Conservation (phyloP, 1,139 yeast species). For the Kodamaea fungicola region DNA sequence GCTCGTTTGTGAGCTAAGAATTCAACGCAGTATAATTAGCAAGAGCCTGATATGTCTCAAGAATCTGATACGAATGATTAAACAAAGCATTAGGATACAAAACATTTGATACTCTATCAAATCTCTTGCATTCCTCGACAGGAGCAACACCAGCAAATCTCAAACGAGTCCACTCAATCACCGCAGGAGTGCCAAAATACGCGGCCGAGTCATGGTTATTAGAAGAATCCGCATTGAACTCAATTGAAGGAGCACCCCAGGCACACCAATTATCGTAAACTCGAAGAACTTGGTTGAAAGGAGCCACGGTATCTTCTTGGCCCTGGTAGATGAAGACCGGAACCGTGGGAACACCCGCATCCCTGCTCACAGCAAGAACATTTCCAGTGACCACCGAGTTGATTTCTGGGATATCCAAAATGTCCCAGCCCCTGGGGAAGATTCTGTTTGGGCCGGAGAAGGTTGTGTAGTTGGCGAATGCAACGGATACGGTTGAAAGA, state of each 20-base stretch:
- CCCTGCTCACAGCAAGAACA: slow-evolving; percentile 20
- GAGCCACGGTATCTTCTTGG: slow-evolving; percentile 26
- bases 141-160: slow-evolving; percentile 17
- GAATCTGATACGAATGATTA: neutral
- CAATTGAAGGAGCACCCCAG: slow-evolving; percentile 16
- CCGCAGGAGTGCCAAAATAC: slow-evolving; percentile 15
- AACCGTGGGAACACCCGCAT: slow-evolving; percentile 23
- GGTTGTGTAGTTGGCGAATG: slow-evolving; percentile 11
- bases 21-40: too few relatives aligned
- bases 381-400: slow-evolving; percentile 12
- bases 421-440: slow-evolving; percentile 14
- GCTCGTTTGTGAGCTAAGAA: too few relatives aligned
- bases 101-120: slow-evolving; percentile 21
- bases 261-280: slow-evolving; percentile 30
- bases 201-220: slow-evolving; percentile 12
- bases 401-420: slow-evolving; percentile 14
- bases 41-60: neutral
- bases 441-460: slow-evolving; percentile 16
- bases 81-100: slow-evolving; percentile 11
- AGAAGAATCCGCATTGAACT: slow-evolving; percentile 6
- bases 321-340: slow-evolving; percentile 38
- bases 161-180: slow-evolving; percentile 13
- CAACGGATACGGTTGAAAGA: slow-evolving; percentile 5
- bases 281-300: slow-evolving; percentile 20
- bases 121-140: slow-evolving; percentile 24